These are phyloP conservation scores for Mallotus repandus DNA, from an alignment of 441 rosid genomes.

Conservation along the genomic window DNA sequence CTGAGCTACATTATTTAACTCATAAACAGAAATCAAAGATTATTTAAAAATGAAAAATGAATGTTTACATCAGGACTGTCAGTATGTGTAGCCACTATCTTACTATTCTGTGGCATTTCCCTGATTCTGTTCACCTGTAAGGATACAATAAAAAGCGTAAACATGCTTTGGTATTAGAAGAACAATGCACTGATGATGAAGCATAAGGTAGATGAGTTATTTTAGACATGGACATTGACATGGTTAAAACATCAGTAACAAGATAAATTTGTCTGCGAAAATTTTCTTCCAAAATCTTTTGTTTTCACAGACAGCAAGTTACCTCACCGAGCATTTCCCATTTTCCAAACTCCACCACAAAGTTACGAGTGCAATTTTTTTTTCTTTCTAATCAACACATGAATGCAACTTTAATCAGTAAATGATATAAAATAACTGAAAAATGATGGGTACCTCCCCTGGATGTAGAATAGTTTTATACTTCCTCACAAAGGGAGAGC, in stretches of 20 bases:
- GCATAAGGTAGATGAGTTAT: neutral
- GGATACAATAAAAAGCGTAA: neutral
- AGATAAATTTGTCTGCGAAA: neutral
- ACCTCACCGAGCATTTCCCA: neutral
- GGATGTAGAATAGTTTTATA: constrained; percentile 91
- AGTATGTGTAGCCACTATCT: constrained; percentile 90
- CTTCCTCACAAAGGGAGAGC: constrained; percentile 92
- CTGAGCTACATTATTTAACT: neutral
- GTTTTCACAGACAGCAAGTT: neutral
- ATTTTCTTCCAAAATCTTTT: neutral
- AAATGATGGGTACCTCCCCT: constrained; percentile 63
- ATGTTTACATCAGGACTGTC: constrained; percentile 82
- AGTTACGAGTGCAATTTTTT: too few species aligned
- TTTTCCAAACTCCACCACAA: neutral
- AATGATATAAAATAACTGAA: neutral
- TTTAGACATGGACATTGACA: neutral
- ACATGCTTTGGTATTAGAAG: neutral
- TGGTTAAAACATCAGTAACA: neutral
- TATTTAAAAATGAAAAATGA: constrained; percentile 16
- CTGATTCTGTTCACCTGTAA: constrained; percentile 91
- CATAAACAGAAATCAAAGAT: neutral
- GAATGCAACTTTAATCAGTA: neutral
- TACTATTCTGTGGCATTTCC: constrained; percentile 85
- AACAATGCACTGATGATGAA: neutral
- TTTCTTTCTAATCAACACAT: too few species aligned